Percentiles rank a stretch among this genome's conserved stretches.
These are phyloP conservation scores for Cryphonectria naterciae DNA, from an alignment of 2,329 filamentous ascomycete genomes.

Conservation along the genomic window DNA sequence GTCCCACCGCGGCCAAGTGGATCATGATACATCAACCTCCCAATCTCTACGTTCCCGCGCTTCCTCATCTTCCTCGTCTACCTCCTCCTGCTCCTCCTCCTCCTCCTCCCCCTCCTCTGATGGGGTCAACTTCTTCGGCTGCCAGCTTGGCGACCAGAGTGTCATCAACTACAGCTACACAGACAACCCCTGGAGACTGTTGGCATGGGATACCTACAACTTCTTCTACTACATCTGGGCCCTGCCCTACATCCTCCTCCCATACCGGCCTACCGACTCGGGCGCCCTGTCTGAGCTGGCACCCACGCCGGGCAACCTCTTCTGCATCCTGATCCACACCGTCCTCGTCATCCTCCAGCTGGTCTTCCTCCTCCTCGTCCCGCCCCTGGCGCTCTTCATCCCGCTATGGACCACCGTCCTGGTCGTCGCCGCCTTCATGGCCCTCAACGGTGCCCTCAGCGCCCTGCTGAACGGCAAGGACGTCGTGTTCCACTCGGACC, in stretches of 20 bases:
- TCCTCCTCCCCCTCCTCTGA: neutral
- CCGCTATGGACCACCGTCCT: conserved; percentile 53
- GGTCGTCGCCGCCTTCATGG: conserved; percentile 49
- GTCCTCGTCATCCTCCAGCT: conserved; percentile 64
- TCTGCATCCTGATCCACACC: conserved; percentile 60
- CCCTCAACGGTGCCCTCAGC: conserved; percentile 57
- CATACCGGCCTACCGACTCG: conserved; percentile 56
- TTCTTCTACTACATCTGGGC: conserved; percentile 60
- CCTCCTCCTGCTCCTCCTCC: neutral
- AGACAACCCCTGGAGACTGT: conserved; percentile 55
- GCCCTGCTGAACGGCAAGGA: conserved; percentile 56
- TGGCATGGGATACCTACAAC: conserved; percentile 57
- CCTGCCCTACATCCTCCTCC: conserved; percentile 65
- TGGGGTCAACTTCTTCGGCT: conserved; percentile 54
- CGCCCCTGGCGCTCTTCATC: conserved; percentile 51
- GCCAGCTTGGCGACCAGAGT: conserved; percentile 60
- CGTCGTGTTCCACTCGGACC: conserved; percentile 55
- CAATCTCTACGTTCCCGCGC: neutral
- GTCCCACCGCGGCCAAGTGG: neutral
- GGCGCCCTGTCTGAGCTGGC: conserved; percentile 67
- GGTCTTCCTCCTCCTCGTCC: conserved; percentile 60
- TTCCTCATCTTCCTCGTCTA: neutral
- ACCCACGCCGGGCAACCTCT: conserved; percentile 59
- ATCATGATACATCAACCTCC: neutral
- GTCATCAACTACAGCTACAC: conserved; percentile 66